Evolutionary conservation across 2,329 filamentous ascomycete species (phyloP), one percentile per base, ranked within the genome.

Genomic region (Trichoderma semiorbis): DNA sequence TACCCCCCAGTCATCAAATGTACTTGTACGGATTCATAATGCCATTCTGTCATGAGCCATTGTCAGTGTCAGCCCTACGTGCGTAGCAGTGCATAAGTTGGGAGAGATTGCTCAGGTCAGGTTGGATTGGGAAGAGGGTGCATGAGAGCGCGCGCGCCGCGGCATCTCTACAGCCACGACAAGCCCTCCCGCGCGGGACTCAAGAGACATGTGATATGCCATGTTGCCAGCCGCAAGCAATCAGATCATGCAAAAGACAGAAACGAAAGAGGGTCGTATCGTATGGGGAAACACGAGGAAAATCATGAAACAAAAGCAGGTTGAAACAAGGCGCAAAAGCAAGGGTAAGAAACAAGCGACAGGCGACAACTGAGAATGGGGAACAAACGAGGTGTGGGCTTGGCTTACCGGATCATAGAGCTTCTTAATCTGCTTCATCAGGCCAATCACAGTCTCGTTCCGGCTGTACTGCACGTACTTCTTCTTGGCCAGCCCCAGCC

Each of bases 21-120:
- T 98, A 98, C 84, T 98, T 98, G 86, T 98, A 98, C 0, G 95
- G 95, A 83, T 98, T 98, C 94, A 98, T 97, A 82, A 98, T 98
- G 62, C 94, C 95, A 76, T 97, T 97, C 94, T 97, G 77, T 26
- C 67, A 61, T 62, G 72, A 47, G 47, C 69, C 60, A 74, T 78
- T 75, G 77, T 50, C 34, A 71, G 65, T 74, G 77, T 79, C 75
- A 80, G 77, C 75, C 74, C 71, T 75, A 74, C 53, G 16, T 18
- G 39, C 71, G 53, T 58, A 43, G 30, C 32, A 26, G 32, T 16
- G 63, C n/a, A 28, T 24, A 26, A 53, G 55, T 57, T 21, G 63
- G 63, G 14, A 47, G 21, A 63, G 26, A 30, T 26, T 28, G 61
- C 28, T 47, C 26, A n/a, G 34, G 60, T 47, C 26, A n/a, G 34